A percentile compares a stretch with the other conserved stretches of the same genome.
Conservation (phyloP, 306 rosid genomes). For the Acacia melanoxylon region DNA sequence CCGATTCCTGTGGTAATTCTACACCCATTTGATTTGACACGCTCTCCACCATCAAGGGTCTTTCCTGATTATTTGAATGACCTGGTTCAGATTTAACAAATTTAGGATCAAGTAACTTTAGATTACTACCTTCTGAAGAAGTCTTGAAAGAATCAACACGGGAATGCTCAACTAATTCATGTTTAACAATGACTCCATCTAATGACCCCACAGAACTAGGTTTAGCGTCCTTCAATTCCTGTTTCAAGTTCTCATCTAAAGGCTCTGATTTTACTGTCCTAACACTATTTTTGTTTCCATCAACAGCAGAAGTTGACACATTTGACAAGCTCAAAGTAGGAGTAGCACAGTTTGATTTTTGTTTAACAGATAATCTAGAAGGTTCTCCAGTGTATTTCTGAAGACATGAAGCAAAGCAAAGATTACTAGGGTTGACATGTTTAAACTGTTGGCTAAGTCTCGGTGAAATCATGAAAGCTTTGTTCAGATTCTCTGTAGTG, state of each 20-base stretch:
- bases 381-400: slow-evolving; percentile 32
- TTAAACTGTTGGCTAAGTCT: slow-evolving; percentile 29
- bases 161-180: slow-evolving; percentile 41
- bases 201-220: slow-evolving; percentile 31
- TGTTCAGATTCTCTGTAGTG: slow-evolving; percentile 23
- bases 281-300: slow-evolving; percentile 37
- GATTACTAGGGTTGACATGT: slow-evolving; percentile 1
- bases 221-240: slow-evolving; percentile 37
- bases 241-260: slow-evolving; percentile 53
- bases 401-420: slow-evolving; percentile 28
- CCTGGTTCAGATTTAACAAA: slow-evolving; percentile 56
- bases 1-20: slow-evolving; percentile 32
- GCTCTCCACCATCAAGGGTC: slow-evolving; percentile 39
- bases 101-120: slow-evolving; percentile 38
- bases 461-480: slow-evolving; percentile 28
- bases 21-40: slow-evolving; percentile 33
- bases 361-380: slow-evolving; percentile 44
- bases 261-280: slow-evolving; percentile 77
- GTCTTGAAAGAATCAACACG: slow-evolving; percentile 33
- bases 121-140: slow-evolving; percentile 31
- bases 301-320: slow-evolving; percentile 29
- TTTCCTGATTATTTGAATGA: slow-evolving; percentile 34
- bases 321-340: slow-evolving; percentile 32
- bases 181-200: slow-evolving; percentile 42
- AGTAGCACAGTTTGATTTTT: slow-evolving; percentile 35